phyloP scores from a whole-genome alignment of 257 asterid species.

The Nicotiana otophora region DNA sequence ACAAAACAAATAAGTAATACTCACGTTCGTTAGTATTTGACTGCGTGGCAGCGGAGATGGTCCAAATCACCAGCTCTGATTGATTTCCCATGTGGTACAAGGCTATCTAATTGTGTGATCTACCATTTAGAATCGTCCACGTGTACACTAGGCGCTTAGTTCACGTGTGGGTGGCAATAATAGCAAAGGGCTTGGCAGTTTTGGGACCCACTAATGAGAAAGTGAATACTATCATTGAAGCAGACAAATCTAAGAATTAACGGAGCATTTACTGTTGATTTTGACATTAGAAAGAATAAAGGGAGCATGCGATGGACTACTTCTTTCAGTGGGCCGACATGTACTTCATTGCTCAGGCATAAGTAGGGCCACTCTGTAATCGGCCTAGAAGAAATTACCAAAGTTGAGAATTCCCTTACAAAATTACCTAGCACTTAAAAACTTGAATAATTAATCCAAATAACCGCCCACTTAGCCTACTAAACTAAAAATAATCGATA shows the following conservation, averaged over 20 bases:
- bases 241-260: constrained; percentile 14
- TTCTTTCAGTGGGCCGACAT: constrained; percentile 15
- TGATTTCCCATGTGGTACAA: constrained; percentile 13
- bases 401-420: not conserved
- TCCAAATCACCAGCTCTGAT: not conserved
- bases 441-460: no score
- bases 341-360: not conserved
- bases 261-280: constrained; percentile 15
- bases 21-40: not conserved
- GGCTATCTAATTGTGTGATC: not conserved
- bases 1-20: not conserved
- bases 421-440: not conserved
- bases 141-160: not conserved
- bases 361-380: constrained; percentile 14
- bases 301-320: constrained; percentile 22
- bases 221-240: constrained; percentile 10
- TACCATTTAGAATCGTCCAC: constrained; percentile 9
- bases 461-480: no score
- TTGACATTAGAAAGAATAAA: constrained; percentile 8
- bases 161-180: constrained; percentile 23
- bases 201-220: not conserved
- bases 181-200: not conserved
- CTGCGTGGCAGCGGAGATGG: not conserved
- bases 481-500: no score
- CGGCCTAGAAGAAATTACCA: not conserved